Evolutionary conservation across 495 filamentous ascomycete species (phyloP).

Genomic region (Lepraria neglecta): DNA sequence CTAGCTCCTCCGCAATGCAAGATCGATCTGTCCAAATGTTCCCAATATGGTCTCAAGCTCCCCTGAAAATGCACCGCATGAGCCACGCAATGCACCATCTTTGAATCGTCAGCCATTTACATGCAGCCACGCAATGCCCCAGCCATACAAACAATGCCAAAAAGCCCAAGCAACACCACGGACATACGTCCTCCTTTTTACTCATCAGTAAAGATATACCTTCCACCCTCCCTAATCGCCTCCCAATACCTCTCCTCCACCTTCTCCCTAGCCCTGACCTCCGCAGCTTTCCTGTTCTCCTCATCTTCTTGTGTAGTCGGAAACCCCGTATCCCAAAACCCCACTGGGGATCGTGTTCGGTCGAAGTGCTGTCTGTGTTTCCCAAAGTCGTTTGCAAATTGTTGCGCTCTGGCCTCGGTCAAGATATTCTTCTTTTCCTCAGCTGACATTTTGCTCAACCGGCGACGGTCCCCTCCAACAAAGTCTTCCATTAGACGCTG

Average conservation of each 20-base stretch:
- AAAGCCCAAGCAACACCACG: neutral
- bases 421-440: conserved; percentile 52
- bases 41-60: neutral
- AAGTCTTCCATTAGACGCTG: conserved; percentile 61
- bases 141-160: neutral
- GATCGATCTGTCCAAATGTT: neutral
- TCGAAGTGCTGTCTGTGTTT: conserved; percentile 70
- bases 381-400: conserved; percentile 64
- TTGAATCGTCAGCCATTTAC: neutral
- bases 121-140: neutral
- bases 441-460: conserved; percentile 39
- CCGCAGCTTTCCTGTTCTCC: conserved; percentile 55
- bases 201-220: conserved; percentile 79
- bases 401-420: conserved; percentile 58
- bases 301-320: conserved; percentile 73
- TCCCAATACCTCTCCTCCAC: conserved; percentile 72
- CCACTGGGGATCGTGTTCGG: conserved; percentile 65
- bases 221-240: conserved; percentile 67
- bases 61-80: neutral
- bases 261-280: conserved; percentile 49
- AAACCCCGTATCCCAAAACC: conserved; percentile 86
- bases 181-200: conserved; percentile 29
- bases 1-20: too few species aligned
- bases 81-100: neutral
- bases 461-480: conserved; percentile 48